Percentiles rank a stretch among this genome's conserved stretches.
phyloP scores from a whole-genome alignment of 371 early-diverging fungal genomes.

The Mortierella sp. region DNA sequence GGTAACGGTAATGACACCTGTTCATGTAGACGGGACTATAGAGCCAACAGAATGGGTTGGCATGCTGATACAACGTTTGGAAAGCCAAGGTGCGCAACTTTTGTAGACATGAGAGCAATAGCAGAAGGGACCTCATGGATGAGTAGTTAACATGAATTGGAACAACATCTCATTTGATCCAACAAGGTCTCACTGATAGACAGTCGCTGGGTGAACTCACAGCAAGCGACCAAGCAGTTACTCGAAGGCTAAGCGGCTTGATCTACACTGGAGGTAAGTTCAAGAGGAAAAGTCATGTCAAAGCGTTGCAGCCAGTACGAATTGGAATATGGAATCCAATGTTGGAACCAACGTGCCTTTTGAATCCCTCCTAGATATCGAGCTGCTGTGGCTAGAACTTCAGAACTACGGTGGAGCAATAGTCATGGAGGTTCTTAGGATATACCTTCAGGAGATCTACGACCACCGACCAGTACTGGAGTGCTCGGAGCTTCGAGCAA shows the following conservation, averaged over 20 bases:
- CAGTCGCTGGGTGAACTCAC: slow-evolving; percentile 8
- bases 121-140: background rate
- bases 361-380: slow-evolving; percentile 7
- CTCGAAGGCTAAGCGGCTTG: slow-evolving; percentile 4
- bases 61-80: slow-evolving; percentile 18
- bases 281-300: slow-evolving; percentile 4
- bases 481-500: background rate
- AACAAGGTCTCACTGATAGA: slow-evolving; percentile 6
- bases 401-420: background rate
- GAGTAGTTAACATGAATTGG: background rate
- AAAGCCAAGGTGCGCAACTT: slow-evolving; percentile 17
- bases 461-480: background rate
- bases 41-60: slow-evolving; percentile 11
- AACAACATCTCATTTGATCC: background rate
- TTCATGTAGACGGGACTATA: slow-evolving; percentile 7
- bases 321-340: slow-evolving; percentile 22
- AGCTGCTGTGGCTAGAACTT: slow-evolving; percentile 12
- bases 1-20: too few relatives aligned
- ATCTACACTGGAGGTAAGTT: slow-evolving; percentile 8
- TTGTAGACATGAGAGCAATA: background rate
- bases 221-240: slow-evolving; percentile 4
- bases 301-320: slow-evolving; percentile 7
- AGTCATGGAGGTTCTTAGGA: background rate
- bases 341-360: background rate
- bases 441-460: slow-evolving; percentile 2